These are phyloP conservation scores for Sporothrix sp. DNA, from an alignment of 2,329 filamentous ascomycete genomes.

Conservation along the genomic window DNA sequence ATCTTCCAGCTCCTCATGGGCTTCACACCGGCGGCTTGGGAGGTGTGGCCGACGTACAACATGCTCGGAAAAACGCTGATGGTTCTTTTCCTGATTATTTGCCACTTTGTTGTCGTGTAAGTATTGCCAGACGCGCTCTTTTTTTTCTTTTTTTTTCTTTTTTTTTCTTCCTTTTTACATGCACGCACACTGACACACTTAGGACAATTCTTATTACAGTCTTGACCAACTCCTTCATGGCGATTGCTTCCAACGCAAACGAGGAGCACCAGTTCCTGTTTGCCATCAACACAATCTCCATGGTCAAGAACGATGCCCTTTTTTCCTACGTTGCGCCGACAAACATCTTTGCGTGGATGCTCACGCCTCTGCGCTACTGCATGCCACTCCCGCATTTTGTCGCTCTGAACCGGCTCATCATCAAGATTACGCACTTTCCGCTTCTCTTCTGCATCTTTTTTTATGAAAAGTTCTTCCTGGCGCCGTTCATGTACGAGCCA, in stretches of 20 bases:
- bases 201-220: constrained; percentile 88
- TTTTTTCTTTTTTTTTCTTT: no score
- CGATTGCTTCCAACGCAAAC: constrained; percentile 83
- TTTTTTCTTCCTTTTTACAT: no score
- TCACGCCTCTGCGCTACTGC: constrained; percentile 72
- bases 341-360: constrained; percentile 82
- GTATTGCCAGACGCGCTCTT: no score
- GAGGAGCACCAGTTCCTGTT: constrained; percentile 91
- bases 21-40: constrained; percentile 91
- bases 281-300: constrained; percentile 91
- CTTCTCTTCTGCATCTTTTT: constrained; percentile 76
- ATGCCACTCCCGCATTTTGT: constrained; percentile 77
- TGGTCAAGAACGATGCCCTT: constrained; percentile 95
- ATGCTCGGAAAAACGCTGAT: constrained; percentile 66
- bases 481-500: constrained; percentile 66
- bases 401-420: constrained; percentile 76
- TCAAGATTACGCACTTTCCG: constrained; percentile 85
- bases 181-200: constrained; percentile 16
- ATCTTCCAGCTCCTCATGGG: constrained; percentile 94
- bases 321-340: constrained; percentile 90
- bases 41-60: constrained; percentile 71
- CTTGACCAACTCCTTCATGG: constrained; percentile 94
- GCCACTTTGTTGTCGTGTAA: constrained; percentile 82
- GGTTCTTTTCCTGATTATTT: constrained; percentile 80
- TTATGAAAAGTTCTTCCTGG: constrained; percentile 75